Conservation (phyloP, 2,329 filamentous ascomycete species). For the Lasiodiplodia hormozganensis region DNA sequence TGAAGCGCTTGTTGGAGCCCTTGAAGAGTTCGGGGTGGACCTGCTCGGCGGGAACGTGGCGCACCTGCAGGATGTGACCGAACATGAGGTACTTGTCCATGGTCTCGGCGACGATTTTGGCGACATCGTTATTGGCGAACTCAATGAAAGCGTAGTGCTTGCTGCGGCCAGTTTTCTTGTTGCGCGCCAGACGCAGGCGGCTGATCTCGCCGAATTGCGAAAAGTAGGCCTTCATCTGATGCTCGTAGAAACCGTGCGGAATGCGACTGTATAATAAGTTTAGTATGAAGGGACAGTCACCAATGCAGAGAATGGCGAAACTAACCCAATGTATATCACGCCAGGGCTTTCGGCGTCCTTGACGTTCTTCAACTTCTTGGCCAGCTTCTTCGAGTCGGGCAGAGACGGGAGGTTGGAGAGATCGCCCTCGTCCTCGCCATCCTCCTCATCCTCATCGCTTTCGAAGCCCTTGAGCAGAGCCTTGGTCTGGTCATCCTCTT, state of each 20-base stretch:
- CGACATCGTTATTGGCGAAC: constrained; percentile 78
- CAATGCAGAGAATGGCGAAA: constrained; percentile 14
- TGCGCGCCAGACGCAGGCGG: constrained; percentile 82
- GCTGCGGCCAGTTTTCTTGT: constrained; percentile 86
- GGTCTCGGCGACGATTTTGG: constrained; percentile 88
- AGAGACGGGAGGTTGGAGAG: constrained; percentile 45
- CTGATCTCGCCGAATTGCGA: constrained; percentile 87
- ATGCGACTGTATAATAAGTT: constrained; percentile 63
- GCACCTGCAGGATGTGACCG: constrained; percentile 90
- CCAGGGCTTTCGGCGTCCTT: constrained; percentile 66
- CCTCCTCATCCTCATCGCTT: constrained; percentile 52
- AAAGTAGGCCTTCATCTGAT: constrained; percentile 93
- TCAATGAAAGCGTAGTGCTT: constrained; percentile 97
- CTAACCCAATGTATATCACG: constrained; percentile 81
- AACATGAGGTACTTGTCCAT: constrained; percentile 99
- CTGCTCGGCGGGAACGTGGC: constrained; percentile 76
- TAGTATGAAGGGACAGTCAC: constrained; percentile 11
- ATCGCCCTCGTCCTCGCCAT: constrained; percentile 47
- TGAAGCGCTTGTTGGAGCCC: constrained; percentile 88
- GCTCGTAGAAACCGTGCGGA: constrained; percentile 95
- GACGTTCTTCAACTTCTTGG: constrained; percentile 57
- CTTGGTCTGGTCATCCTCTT: constrained; percentile 56
- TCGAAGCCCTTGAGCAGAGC: constrained; percentile 60
- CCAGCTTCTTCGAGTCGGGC: constrained; percentile 41
- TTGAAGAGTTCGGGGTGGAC: constrained; percentile 86